A percentile compares a stretch with the other conserved stretches of the same genome.
Conservation (phyloP, 139 green algal genomes). For the Tetraselmis chui region DNA sequence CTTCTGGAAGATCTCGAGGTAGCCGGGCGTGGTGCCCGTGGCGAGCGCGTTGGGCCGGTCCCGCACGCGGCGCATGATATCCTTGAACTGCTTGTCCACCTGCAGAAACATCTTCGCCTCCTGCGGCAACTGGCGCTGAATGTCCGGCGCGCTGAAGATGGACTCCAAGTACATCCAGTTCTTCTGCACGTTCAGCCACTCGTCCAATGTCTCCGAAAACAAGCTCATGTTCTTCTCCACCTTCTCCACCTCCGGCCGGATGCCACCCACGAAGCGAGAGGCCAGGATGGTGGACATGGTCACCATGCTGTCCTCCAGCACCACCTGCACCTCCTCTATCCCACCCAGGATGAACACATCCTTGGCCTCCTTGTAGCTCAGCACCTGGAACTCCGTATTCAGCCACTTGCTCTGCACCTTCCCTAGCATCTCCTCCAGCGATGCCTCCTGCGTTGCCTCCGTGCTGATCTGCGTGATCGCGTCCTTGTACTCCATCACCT, state of each 20-base stretch:
- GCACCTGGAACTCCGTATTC: constrained; percentile 62
- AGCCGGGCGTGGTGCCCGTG: constrained; percentile 30
- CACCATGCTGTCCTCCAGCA: constrained; percentile 77
- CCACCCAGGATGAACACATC: constrained; percentile 73
- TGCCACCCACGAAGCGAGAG: constrained; percentile 61
- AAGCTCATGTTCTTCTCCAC: constrained; percentile 37
- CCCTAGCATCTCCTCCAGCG: constrained; percentile 67
- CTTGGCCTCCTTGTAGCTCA: constrained; percentile 80
- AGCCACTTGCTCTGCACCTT: constrained; percentile 66
- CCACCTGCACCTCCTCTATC: constrained; percentile 67
- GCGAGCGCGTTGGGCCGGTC: constrained; percentile 66
- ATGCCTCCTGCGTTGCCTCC: constrained; percentile 71
- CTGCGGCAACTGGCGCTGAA: constrained; percentile 73
- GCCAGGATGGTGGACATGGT: constrained; percentile 79
- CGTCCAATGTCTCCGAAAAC: constrained; percentile 36
- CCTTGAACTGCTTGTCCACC: constrained; percentile 72
- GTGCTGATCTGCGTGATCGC: constrained; percentile 45
- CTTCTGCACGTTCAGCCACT: constrained; percentile 58
- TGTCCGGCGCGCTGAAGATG: constrained; percentile 77
- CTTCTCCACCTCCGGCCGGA: constrained; percentile 69
- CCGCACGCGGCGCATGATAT: constrained; percentile 71
- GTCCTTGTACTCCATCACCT: constrained; percentile 51
- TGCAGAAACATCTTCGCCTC: constrained; percentile 66
- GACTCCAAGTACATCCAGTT: constrained; percentile 84
- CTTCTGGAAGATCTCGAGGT: constrained; percentile 61